phyloP scores from a whole-genome alignment of 2,329 filamentous ascomycete genomes.

The Monosporascus sp. region DNA sequence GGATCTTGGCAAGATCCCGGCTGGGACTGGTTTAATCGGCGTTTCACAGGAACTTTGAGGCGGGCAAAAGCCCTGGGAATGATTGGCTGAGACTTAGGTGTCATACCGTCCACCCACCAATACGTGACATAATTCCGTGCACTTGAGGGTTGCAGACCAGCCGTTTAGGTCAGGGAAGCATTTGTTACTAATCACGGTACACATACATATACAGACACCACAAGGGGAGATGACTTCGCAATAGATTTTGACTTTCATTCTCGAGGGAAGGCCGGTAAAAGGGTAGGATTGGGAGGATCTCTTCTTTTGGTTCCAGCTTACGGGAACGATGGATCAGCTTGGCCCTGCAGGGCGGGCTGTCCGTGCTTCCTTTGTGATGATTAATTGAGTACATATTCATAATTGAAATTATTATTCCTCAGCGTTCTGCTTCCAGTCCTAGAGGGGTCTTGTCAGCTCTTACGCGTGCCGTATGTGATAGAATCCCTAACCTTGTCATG shows the following conservation, averaged over 20 bases:
- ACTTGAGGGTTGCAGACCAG: neutral
- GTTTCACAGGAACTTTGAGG: neutral
- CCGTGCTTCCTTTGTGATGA: no score
- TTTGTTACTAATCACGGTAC: neutral
- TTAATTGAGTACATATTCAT: no score
- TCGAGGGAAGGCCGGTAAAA: neutral
- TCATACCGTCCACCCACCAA: neutral
- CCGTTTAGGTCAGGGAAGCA: no score
- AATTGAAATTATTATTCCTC: no score
- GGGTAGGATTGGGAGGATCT: neutral
- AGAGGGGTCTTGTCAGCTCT: no score
- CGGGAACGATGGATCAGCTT: no score
- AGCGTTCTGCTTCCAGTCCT: no score
- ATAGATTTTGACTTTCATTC: neutral
- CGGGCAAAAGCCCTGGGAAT: neutral
- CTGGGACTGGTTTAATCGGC: neutral
- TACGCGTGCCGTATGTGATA: no score
- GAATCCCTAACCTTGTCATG: no score
- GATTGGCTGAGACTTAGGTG: neutral
- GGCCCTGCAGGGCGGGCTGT: no score
- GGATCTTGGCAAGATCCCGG: neutral
- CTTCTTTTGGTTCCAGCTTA: no score
- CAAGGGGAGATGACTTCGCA: neutral
- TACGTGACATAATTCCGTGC: neutral
- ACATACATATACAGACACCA: neutral